phyloP scores from a whole-genome alignment of 2,329 filamentous ascomycete genomes.

The Colletotrichum sansevieriae region DNA sequence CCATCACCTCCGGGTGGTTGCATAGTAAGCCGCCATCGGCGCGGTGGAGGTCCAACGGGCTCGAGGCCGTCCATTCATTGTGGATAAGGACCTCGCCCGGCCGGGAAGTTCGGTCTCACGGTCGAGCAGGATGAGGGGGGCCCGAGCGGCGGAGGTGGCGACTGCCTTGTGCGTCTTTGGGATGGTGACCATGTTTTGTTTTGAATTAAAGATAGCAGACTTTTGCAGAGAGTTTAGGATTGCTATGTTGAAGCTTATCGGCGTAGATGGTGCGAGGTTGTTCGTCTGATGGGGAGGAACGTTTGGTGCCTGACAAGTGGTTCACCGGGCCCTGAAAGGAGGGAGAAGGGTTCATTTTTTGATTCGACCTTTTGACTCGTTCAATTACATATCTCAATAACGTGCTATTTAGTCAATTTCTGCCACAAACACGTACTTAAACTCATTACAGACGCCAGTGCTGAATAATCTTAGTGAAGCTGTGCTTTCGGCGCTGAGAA shows the following conservation, averaged over 20 bases:
- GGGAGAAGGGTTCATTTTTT: background rate
- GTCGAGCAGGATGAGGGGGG: conserved; percentile 45
- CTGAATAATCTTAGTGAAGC: conserved; percentile 24
- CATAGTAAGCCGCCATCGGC: conserved; percentile 71
- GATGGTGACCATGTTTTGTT: conserved; percentile 38
- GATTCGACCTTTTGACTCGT: background rate
- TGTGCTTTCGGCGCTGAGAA: conserved; percentile 22
- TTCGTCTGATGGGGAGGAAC: background rate
- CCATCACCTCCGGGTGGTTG: conserved; percentile 62
- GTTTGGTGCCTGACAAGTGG: background rate
- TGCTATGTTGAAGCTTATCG: background rate
- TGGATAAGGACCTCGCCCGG: conserved; percentile 66
- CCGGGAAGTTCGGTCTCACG: conserved; percentile 49
- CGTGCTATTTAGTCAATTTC: background rate
- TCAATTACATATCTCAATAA: background rate
- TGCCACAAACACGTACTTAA: no score
- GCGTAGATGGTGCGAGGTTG: background rate
- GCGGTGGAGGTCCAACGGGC: conserved; percentile 72
- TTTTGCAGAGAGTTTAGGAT: background rate
- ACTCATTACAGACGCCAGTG: background rate
- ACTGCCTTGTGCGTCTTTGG: conserved; percentile 47
- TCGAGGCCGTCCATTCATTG: conserved; percentile 71
- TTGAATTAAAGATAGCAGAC: background rate
- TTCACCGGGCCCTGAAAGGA: background rate
- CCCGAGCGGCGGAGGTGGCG: conserved; percentile 42